Base-by-base conservation (phyloP, 495 filamentous ascomycete genomes). In the Pseudomonodictys pantanalensis region DNA sequence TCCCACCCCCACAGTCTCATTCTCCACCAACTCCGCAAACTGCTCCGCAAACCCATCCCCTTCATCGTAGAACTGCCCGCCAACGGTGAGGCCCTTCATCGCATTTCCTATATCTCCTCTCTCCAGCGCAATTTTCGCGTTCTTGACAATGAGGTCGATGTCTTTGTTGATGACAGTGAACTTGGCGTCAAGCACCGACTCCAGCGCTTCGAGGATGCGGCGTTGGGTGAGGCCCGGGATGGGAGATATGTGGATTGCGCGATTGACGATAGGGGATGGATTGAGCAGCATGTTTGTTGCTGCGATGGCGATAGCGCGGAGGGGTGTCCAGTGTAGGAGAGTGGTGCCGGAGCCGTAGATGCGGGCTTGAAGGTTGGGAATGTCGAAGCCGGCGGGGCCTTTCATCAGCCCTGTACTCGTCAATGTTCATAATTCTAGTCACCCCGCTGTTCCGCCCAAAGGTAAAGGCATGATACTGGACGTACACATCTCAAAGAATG, bases 401-500 rank as follows among this genome's bases (percentile, higher is more conserved):
- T 64, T 60, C 59, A 56, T 67, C 25, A 64, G 60, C 64, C 64
- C 64, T 67, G n/a, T 30, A 38, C 2, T 17, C 3, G n/a, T 62
- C 11, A 62, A 38, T 20, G n/a, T n/a, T n/a, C n/a, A n/a, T n/a
- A n/a, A n/a, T n/a, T n/a, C n/a, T n/a, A n/a, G n/a, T n/a, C n/a
- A n/a, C 23, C 22, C 9, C 30, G 1, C 30, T 24, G 9, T 18
- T 20, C 5, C 11, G 20, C 7, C 6, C 18, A 24, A 1, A 23
- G 3, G 3, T 49, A 1, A n/a, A 26, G 7, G 3, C 22, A 17
- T 32, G 15, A 29, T 12, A 32, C 17, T 26, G 38, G 28, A 61
- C 62, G 50, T 38, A 65, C 63, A 66, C 57, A 66, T 57, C 38
- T 66, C 63, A 26, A 66, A 66, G 46, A 66, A 62, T n/a, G 64